Percentiles rank a stretch among this genome's conserved stretches.
These are phyloP conservation scores for Trypanosoma scelopori DNA, from an alignment of 208 protist species.

Conservation along the genomic window DNA sequence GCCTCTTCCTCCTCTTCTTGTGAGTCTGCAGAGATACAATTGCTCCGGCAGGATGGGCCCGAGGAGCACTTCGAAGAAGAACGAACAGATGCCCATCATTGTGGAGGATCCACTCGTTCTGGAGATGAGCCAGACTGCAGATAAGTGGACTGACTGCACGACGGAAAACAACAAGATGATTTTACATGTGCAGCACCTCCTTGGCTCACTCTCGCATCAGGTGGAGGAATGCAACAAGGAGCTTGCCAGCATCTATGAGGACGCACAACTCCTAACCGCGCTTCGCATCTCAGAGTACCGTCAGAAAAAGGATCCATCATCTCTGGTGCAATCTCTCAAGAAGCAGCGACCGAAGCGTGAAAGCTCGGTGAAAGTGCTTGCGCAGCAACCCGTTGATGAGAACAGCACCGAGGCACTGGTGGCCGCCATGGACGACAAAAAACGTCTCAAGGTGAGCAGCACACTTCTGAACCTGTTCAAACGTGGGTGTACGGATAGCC, in stretches of 20 bases:
- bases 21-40: conserved; percentile 3
- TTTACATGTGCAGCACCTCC: conserved; percentile 11
- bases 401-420: conserved; percentile 30
- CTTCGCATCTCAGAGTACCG: conserved; percentile 27
- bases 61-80: conserved; percentile 13
- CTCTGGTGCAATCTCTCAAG: neutral
- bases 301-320: conserved; percentile 6
- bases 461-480: conserved; percentile 26
- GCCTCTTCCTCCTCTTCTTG: conserved; percentile 12
- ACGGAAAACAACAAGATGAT: neutral
- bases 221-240: conserved; percentile 20
- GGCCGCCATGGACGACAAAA: conserved; percentile 36
- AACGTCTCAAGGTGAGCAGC: conserved; percentile 22
- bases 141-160: conserved; percentile 18
- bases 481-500: neutral
- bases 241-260: conserved; percentile 13
- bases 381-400: conserved; percentile 1
- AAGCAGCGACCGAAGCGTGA: conserved; percentile 18
- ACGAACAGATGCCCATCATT: neutral
- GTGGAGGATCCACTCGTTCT: conserved; percentile 11
- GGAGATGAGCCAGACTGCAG: neutral
- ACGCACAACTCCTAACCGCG: conserved; percentile 11
- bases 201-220: conserved; percentile 9
- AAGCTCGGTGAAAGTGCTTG: neutral
- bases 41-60: neutral